A percentile compares a stretch with the other conserved stretches of the same genome.
Evolutionary conservation across 2,329 filamentous ascomycete species (phyloP).

Genomic region (Ascosphaera apis): DNA sequence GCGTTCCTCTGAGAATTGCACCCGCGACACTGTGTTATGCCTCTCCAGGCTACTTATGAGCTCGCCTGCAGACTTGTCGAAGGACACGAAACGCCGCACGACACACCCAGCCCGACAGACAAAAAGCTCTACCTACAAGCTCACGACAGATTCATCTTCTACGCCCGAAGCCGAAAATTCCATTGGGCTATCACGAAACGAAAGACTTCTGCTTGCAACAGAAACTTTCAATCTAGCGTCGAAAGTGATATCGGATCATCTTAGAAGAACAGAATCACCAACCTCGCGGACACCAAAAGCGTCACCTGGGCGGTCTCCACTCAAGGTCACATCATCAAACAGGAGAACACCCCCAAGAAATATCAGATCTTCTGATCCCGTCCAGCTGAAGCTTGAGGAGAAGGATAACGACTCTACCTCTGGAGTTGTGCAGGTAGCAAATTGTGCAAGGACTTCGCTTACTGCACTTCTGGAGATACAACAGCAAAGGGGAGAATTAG

Average conservation of each 20-base stretch:
- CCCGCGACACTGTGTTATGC: conserved; percentile 16
- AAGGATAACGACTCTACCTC: conserved; percentile 4
- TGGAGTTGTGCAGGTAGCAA: conserved; percentile 13
- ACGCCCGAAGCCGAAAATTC: conserved; percentile 9
- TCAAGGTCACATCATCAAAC: neutral
- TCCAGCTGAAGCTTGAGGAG: no score
- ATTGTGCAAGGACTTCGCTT: conserved; percentile 19
- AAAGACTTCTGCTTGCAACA: conserved; percentile 20
- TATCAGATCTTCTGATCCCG: neutral
- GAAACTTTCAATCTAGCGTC: conserved; percentile 23
- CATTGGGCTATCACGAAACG: conserved; percentile 13
- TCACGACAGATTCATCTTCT: neutral
- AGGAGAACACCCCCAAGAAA: neutral
- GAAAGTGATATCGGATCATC: conserved; percentile 19
- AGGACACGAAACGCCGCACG: neutral
- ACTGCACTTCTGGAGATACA: conserved; percentile 16
- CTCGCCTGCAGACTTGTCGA: neutral
- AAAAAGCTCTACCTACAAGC: neutral
- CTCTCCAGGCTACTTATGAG: neutral
- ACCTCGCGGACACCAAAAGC: neutral
- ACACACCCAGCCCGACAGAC: neutral
- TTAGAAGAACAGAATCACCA: conserved; percentile 10
- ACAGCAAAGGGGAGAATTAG: conserved; percentile 6
- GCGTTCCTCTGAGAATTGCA: conserved; percentile 31
- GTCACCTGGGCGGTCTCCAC: neutral